Conservation (phyloP, 148 eudicot genomes). For the Linanthus parryae region DNA sequence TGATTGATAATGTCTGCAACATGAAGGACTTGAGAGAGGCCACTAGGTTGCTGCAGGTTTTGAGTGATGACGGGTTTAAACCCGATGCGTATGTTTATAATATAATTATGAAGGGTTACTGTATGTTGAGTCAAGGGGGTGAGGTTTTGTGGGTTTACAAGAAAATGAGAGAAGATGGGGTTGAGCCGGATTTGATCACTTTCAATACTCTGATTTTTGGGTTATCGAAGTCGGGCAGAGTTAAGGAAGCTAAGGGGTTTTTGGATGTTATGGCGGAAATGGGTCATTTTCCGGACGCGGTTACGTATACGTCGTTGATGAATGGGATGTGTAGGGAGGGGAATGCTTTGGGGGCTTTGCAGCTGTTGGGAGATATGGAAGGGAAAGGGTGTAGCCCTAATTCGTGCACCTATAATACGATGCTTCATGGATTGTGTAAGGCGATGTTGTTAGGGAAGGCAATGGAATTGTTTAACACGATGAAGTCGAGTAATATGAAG, state of each 20-base stretch:
- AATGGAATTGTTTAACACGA: constrained; percentile 43
- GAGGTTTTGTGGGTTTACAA: constrained; percentile 66
- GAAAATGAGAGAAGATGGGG: constrained; percentile 66
- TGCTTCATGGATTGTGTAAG: constrained; percentile 85
- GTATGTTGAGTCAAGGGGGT: constrained; percentile 52
- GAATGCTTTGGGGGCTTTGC: constrained; percentile 52
- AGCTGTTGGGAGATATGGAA: constrained; percentile 67
- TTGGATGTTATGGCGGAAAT: constrained; percentile 49
- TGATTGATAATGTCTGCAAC: constrained; percentile 90
- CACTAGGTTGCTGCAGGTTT: constrained; percentile 49
- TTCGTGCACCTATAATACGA: constrained; percentile 75
- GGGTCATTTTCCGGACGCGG: constrained; percentile 66
- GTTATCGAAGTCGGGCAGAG: constrained; percentile 71
- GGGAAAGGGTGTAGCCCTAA: constrained; percentile 68
- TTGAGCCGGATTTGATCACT: constrained; percentile 64
- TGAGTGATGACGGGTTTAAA: constrained; percentile 57
- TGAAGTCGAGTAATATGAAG: constrained; percentile 48
- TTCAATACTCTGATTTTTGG: constrained; percentile 82
- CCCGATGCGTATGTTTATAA: constrained; percentile 83
- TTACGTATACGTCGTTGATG: constrained; percentile 86
- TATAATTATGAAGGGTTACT: constrained; percentile 81
- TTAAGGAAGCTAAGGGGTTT: constrained; percentile 67
- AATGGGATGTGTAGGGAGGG: constrained; percentile 89
- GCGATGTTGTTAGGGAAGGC: constrained; percentile 52
- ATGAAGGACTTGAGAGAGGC: constrained; percentile 74